Evolutionary conservation across 495 filamentous ascomycete species (phyloP).

Genomic region (Aspergillus wentii): DNA sequence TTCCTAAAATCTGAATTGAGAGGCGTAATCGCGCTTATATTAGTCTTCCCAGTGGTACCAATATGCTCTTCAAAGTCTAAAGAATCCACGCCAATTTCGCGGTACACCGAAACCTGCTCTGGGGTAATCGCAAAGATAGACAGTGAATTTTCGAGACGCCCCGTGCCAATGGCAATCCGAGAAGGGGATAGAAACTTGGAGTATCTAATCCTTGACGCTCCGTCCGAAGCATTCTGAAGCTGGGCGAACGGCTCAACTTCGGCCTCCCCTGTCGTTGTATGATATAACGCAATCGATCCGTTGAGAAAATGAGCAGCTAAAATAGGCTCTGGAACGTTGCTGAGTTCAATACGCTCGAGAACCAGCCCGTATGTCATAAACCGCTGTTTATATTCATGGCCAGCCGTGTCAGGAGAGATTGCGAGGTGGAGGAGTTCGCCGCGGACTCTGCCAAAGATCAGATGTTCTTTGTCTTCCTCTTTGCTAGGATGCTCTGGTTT

Average conservation of each 20-base stretch:
- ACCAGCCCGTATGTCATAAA: constrained; percentile 26
- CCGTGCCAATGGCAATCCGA: constrained; percentile 47
- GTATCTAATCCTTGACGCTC: constrained; percentile 33
- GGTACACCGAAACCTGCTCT: constrained; percentile 28
- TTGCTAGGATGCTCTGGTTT: constrained; percentile 29
- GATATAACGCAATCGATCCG: constrained; percentile 42
- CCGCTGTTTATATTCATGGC: constrained; percentile 24
- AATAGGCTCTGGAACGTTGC: constrained; percentile 24
- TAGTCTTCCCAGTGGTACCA: constrained; percentile 18
- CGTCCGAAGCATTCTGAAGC: constrained; percentile 22
- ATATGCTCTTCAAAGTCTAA: constrained; percentile 20
- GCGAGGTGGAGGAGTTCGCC: constrained; percentile 35
- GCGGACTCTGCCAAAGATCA: constrained; percentile 36
- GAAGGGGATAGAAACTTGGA: constrained; percentile 47
- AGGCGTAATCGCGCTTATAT: constrained; percentile 49
- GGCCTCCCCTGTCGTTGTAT: constrained; percentile 21
- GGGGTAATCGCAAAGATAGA: constrained; percentile 44
- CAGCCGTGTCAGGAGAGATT: constrained; percentile 20
- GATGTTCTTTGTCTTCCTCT: constrained; percentile 22
- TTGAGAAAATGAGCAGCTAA: constrained; percentile 44
- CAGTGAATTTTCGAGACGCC: constrained; percentile 38
- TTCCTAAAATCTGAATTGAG: constrained; percentile 35
- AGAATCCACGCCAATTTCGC: constrained; percentile 25
- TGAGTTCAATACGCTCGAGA: constrained; percentile 29
- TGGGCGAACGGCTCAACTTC: constrained; percentile 34